Percentiles rank a stretch among this genome's conserved stretches.
Evolutionary conservation across 371 early-diverging fungal genomes (phyloP).

Genomic region (Caulochytrium protostelioides): DNA sequence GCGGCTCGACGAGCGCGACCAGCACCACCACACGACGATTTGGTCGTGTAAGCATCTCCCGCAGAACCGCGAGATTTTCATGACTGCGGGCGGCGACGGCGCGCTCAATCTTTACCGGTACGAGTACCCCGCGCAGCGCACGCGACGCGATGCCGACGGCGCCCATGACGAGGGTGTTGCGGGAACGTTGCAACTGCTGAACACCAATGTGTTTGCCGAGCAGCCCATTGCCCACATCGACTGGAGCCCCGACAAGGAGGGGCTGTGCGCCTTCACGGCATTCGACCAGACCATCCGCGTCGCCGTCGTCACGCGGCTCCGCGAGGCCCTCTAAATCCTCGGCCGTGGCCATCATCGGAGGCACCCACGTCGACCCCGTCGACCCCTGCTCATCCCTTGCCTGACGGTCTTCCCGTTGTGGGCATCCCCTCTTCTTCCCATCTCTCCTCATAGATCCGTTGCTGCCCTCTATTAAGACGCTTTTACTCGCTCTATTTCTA

Average conservation of each 20-base stretch:
- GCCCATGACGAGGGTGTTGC: constrained; percentile 13
- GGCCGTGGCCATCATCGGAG: no score
- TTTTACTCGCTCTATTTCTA: no score
- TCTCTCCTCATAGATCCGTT: no score
- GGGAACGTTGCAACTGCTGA: constrained; percentile 14
- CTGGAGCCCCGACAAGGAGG: constrained; percentile 29
- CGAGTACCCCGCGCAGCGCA: constrained; percentile 19
- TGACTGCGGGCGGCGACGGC: constrained; percentile 44
- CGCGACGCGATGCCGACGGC: constrained; percentile 12
- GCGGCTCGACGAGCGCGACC: constrained; percentile 14
- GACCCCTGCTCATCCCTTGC: no score
- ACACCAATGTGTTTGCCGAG: constrained; percentile 18
- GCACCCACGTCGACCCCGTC: no score
- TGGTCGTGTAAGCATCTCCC: constrained; percentile 54
- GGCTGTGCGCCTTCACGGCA: constrained; percentile 22
- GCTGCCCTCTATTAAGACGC: no score
- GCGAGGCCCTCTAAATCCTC: no score
- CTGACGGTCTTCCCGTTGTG: no score
- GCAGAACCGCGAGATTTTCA: constrained; percentile 36
- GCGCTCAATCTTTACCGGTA: constrained; percentile 30
- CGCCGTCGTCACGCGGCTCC: constrained; percentile 25
- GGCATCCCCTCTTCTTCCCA: no score
- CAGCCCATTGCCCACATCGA: constrained; percentile 27
- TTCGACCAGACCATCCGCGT: constrained; percentile 30
- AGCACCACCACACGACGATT: constrained; percentile 33